These are phyloP conservation scores for Elsinoe arachidis DNA, from an alignment of 2,329 filamentous ascomycete genomes.

Conservation along the genomic window DNA sequence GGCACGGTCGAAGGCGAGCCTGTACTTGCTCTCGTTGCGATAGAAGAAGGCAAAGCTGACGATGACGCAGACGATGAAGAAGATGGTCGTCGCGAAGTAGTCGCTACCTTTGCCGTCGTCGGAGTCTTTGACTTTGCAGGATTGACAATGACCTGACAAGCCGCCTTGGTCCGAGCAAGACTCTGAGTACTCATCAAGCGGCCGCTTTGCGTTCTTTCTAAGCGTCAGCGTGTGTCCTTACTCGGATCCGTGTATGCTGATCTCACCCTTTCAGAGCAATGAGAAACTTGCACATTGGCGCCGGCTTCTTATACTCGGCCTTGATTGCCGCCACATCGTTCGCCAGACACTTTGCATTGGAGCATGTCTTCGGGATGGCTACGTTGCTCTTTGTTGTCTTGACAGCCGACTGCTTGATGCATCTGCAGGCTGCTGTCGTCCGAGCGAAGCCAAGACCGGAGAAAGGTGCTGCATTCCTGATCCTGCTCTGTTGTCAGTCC, in stretches of 20 bases:
- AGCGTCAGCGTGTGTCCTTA: neutral
- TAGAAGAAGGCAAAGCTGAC: neutral
- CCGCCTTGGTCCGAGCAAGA: neutral
- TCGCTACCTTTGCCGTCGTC: neutral
- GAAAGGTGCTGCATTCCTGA: neutral
- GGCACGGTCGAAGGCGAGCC: too few relatives aligned
- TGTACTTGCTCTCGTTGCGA: neutral
- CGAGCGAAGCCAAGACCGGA: neutral
- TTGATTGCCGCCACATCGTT: constrained; percentile 1
- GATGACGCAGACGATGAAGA: neutral
- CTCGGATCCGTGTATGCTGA: too few relatives aligned
- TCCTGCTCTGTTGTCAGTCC: neutral
- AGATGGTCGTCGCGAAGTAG: neutral
- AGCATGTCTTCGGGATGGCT: neutral
- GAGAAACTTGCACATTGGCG: constrained; percentile 5
- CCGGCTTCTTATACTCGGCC: neutral
- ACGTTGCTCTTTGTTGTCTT: neutral
- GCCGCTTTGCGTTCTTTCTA: neutral
- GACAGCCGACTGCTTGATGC: neutral
- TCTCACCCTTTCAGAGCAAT: neutral
- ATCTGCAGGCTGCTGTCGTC: neutral
- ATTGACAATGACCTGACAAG: constrained; percentile 1
- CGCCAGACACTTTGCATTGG: neutral
- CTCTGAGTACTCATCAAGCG: neutral
- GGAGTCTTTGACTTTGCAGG: neutral